Evolutionary conservation across 208 protist genomes (phyloP).

Genomic region (Leishmania guyanensis): DNA sequence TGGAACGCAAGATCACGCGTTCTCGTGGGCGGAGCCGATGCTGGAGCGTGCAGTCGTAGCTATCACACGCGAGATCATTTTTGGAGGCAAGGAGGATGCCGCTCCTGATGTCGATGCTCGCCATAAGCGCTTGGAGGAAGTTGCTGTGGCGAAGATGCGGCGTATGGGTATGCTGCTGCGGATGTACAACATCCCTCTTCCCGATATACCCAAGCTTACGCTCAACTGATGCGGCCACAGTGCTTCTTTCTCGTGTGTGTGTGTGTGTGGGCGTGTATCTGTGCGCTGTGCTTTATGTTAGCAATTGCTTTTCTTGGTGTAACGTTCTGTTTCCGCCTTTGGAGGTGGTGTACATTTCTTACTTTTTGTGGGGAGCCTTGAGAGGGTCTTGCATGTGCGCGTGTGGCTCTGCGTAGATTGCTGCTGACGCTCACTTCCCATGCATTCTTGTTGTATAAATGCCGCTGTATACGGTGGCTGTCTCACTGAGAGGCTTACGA

Average conservation of each 20-base stretch:
- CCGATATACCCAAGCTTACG: slow-evolving; percentile 40
- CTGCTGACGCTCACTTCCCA: too few species aligned
- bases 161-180: slow-evolving; percentile 76
- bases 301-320: neutral
- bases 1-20: slow-evolving; percentile 66
- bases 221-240: neutral
- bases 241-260: slow-evolving; percentile 2
- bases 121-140: slow-evolving; percentile 33
- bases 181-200: slow-evolving; percentile 48
- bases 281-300: neutral
- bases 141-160: slow-evolving; percentile 52
- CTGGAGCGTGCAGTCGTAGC: slow-evolving; percentile 52
- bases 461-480: neutral
- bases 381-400: neutral
- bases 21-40: slow-evolving; percentile 75
- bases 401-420: neutral
- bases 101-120: slow-evolving; percentile 25
- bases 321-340: neutral
- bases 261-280: neutral
- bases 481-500: neutral
- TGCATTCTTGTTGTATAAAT: neutral
- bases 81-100: slow-evolving; percentile 33
- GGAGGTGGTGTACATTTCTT: neutral
- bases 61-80: slow-evolving; percentile 63
- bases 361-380: neutral